Conservation (phyloP, 208 protist species). For the Leishmania tropica region DNA sequence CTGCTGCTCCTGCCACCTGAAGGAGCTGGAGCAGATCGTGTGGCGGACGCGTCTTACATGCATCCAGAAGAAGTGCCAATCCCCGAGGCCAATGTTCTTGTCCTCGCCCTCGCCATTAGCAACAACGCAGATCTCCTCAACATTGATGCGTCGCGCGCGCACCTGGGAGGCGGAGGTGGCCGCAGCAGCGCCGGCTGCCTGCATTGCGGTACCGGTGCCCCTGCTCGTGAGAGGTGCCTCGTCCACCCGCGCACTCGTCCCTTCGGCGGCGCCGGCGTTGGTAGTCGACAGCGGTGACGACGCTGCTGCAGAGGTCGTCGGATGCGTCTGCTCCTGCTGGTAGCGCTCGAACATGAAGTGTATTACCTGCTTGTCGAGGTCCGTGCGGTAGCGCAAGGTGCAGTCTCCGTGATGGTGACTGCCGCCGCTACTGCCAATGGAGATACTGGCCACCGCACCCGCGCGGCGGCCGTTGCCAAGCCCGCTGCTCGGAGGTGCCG, state of each 20-base stretch:
- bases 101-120: conserved; percentile 42
- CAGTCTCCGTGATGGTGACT: conserved; percentile 14
- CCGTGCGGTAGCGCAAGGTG: conserved; percentile 78
- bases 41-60: conserved; percentile 71
- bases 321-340: conserved; percentile 35
- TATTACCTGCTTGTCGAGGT: conserved; percentile 85
- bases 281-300: neutral
- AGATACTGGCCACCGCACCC: neutral
- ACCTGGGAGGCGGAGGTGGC: neutral
- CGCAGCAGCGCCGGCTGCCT: neutral
- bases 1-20: conserved; percentile 81
- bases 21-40: conserved; percentile 70
- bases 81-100: conserved; percentile 49
- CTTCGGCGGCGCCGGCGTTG: neutral
- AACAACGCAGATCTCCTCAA: conserved; percentile 52
- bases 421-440: neutral
- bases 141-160: conserved; percentile 15
- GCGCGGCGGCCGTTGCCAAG: neutral
- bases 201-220: neutral
- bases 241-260: neutral
- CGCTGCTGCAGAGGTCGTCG: conserved; percentile 1
- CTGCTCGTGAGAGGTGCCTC: neutral
- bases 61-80: conserved; percentile 94
- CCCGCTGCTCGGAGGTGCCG: neutral
- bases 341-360: conserved; percentile 84